Evolutionary conservation across 345 rosid species (phyloP), one percentile per base, ranked within the genome.

Genomic region (Orychophragmus violaceus): DNA sequence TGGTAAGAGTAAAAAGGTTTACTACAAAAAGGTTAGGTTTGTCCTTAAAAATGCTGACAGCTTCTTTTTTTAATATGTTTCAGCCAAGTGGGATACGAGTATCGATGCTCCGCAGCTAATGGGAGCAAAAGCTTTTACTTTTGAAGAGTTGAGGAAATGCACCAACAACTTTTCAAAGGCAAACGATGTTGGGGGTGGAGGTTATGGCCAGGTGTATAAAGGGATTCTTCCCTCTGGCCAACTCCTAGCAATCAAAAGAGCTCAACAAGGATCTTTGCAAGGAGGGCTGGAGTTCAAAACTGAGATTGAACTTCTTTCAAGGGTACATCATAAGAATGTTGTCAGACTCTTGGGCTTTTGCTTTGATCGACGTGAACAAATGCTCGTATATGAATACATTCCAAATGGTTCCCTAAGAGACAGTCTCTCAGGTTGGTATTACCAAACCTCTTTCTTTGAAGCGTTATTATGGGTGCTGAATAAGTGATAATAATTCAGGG

Each of bases 141-240:
- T 82, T 36, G 90, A 88, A 37, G 98, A 95, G 76, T 75, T 91
- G 9, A 89, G 72, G 77, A 89, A 74, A 74, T 86, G 74, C 58
- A 77, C 91, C 14, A 78, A 80, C 35, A 85, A 84, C 28, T 95
- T 95, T 76, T 83, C 93, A 24, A 83, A 87, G 8, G 67, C 85
- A 72, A 89, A 80, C 59, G 83, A 70, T 49, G 62, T 89, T 58
- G 96, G 99, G 16, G 85, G 87, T 9, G 98, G 99, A 14, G 99
- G 96, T 44, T 91, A 87, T 69, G 99, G 99, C 41, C 82, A 87
- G 95, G 97, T 91, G 53, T 91, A 88, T 33, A 81, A 79, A 77
- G 96, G 94, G 24, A 78, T 64, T 58, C 82, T 86, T 65, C 82
- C 86, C 3, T 28, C 75, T 11, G 85, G 96, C 5, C 63, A 81